Evolutionary conservation across 2,329 filamentous ascomycete genomes (phyloP).

Genomic region (Chaetomium strumarium): DNA sequence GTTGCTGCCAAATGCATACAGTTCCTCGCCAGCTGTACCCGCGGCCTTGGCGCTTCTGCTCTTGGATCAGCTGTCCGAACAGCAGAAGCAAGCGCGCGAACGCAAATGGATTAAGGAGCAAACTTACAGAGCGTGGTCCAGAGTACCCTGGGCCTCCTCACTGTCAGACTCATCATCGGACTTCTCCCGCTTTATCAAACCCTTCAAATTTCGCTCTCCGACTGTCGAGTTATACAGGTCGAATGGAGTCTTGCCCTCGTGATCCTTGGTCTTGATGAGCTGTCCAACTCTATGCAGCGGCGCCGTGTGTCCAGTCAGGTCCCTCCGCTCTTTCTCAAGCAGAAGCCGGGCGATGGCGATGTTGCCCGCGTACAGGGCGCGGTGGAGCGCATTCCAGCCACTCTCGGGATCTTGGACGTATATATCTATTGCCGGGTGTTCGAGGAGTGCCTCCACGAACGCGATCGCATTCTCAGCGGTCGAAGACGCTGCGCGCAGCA

Average conservation of each 20-base stretch:
- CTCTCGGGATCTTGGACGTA: conserved; percentile 85
- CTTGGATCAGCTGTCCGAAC: conserved; percentile 13
- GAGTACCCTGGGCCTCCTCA: conserved; percentile 37
- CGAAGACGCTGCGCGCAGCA: conserved; percentile 80
- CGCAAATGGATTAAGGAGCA: background rate
- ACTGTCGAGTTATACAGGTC: conserved; percentile 89
- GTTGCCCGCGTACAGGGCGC: conserved; percentile 85
- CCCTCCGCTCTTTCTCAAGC: conserved; percentile 67
- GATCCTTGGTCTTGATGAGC: conserved; percentile 90
- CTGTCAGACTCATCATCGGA: conserved; percentile 51
- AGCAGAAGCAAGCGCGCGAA: background rate
- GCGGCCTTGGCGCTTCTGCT: conserved; percentile 15
- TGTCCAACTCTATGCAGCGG: conserved; percentile 59
- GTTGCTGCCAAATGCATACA: conserved; percentile 94
- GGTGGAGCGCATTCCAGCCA: conserved; percentile 91
- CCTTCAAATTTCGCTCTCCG: conserved; percentile 62
- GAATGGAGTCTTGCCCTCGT: conserved; percentile 89
- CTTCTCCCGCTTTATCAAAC: conserved; percentile 32
- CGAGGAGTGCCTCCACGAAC: conserved; percentile 74
- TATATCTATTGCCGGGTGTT: conserved; percentile 77
- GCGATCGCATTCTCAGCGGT: conserved; percentile 59
- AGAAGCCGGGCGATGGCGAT: conserved; percentile 78
- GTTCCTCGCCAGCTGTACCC: conserved; percentile 59
- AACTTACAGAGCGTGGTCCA: conserved; percentile 26
- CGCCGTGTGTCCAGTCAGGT: conserved; percentile 54